Evolutionary conservation across 73 alveolate species (phyloP).

Genomic region (Paramecium octaurelia): DNA sequence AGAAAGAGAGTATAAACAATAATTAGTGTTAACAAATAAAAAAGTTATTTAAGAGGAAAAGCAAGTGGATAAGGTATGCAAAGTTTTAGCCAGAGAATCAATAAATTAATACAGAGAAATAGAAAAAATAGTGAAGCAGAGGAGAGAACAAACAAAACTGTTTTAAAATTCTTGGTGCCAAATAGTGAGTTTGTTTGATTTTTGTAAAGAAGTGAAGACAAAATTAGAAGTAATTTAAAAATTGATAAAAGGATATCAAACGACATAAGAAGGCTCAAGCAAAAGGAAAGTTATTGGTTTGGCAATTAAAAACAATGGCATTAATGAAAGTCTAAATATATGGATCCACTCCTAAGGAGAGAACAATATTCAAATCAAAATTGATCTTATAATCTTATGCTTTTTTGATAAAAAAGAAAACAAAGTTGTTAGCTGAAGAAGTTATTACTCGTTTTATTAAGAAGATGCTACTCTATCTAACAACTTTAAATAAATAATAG

Average conservation of each 20-base stretch:
- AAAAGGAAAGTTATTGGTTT: neutral
- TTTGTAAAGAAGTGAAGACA: neutral
- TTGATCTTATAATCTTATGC: neutral
- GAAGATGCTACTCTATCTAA: neutral
- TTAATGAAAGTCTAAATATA: neutral
- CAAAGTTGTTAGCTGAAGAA: neutral
- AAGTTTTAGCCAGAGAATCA: slow-evolving; percentile 19
- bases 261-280: neutral
- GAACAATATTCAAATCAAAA: neutral
- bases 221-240: neutral
- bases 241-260: neutral
- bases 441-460: neutral
- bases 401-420: neutral
- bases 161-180: neutral
- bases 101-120: slow-evolving; percentile 4
- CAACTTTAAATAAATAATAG: neutral
- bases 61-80: neutral
- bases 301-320: neutral
- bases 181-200: neutral
- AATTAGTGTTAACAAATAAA: neutral
- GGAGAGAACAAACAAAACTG: neutral
- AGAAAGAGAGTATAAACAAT: neutral
- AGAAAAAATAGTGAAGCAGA: neutral
- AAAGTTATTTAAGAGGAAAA: neutral
- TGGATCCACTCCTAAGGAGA: slow-evolving; percentile 41